These are phyloP conservation scores for Fonsecaea multimorphosa DNA, from an alignment of 2,329 filamentous ascomycete genomes.

Conservation along the genomic window DNA sequence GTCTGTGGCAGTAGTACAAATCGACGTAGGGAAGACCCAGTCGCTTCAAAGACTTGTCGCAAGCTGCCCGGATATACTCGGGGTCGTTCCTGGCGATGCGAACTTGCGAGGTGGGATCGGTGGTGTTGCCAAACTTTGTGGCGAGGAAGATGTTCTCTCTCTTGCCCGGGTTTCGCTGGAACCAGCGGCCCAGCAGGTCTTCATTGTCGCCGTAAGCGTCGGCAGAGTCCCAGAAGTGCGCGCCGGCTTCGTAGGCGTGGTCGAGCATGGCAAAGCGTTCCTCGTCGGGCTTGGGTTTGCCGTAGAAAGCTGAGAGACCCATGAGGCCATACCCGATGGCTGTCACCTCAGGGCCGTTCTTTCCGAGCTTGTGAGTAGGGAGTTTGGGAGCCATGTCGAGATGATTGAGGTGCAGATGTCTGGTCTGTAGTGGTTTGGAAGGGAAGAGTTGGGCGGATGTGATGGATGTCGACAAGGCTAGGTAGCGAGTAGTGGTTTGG, in stretches of 20 bases:
- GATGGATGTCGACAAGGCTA: not conserved
- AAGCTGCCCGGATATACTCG: constrained; percentile 43
- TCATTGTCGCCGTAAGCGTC: constrained; percentile 45
- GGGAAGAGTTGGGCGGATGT: not conserved
- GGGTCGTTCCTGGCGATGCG: constrained; percentile 40
- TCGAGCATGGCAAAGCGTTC: constrained; percentile 56
- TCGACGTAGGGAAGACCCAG: constrained; percentile 50
- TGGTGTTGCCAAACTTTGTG: constrained; percentile 39
- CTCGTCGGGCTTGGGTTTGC: constrained; percentile 52
- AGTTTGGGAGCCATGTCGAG: constrained; percentile 29
- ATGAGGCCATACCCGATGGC: constrained; percentile 41
- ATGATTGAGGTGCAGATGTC: not conserved
- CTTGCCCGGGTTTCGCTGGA: constrained; percentile 38
- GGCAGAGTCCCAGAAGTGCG: constrained; percentile 45
- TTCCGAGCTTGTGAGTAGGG: constrained; percentile 41
- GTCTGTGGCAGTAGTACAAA: constrained; percentile 53
- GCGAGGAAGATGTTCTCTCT: constrained; percentile 40
- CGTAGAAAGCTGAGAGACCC: constrained; percentile 52
- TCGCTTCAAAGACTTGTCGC: constrained; percentile 41
- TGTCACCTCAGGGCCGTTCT: constrained; percentile 43
- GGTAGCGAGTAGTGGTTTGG: not conserved
- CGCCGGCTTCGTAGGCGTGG: constrained; percentile 43
- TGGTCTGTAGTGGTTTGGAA: not conserved
- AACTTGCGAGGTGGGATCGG: constrained; percentile 35
- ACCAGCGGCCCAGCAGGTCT: constrained; percentile 44